Evolutionary conservation across 495 filamentous ascomycete genomes (phyloP).

Genomic region (Hypoxylon trugodes): DNA sequence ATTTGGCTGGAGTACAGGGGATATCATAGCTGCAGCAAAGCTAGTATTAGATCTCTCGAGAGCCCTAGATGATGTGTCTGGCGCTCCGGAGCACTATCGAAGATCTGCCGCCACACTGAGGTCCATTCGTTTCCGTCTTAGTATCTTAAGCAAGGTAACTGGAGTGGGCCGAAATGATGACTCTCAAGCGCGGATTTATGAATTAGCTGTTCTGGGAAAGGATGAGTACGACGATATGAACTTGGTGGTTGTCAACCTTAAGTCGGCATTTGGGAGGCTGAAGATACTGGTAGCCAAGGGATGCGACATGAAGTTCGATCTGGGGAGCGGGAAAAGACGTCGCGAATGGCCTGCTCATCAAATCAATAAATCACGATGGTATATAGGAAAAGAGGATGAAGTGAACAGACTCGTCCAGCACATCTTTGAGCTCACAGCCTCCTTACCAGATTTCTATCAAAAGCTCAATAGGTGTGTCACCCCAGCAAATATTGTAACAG

Average conservation of each 20-base stretch:
- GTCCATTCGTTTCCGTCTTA: neutral
- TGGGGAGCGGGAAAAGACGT: neutral
- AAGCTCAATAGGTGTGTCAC: neutral
- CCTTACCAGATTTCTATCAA: neutral
- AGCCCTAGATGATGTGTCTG: neutral
- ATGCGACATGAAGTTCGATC: neutral
- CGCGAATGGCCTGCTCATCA: neutral
- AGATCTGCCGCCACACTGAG: neutral
- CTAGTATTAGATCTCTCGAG: neutral
- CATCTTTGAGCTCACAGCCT: neutral
- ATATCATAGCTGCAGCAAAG: neutral
- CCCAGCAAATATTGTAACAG: neutral
- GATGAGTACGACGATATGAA: neutral
- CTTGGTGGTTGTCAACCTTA: neutral
- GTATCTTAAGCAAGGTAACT: neutral
- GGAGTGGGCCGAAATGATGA: neutral
- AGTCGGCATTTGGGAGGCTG: neutral
- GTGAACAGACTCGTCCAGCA: neutral
- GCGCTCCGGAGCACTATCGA: neutral
- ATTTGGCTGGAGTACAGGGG: neutral
- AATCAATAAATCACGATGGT: neutral
- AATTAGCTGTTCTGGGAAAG: neutral
- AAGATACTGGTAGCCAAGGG: neutral
- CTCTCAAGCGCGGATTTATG: neutral
- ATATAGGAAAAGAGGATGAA: neutral